Conservation (phyloP, 2,329 filamentous ascomycete species). For the Verruconis gallopava region DNA sequence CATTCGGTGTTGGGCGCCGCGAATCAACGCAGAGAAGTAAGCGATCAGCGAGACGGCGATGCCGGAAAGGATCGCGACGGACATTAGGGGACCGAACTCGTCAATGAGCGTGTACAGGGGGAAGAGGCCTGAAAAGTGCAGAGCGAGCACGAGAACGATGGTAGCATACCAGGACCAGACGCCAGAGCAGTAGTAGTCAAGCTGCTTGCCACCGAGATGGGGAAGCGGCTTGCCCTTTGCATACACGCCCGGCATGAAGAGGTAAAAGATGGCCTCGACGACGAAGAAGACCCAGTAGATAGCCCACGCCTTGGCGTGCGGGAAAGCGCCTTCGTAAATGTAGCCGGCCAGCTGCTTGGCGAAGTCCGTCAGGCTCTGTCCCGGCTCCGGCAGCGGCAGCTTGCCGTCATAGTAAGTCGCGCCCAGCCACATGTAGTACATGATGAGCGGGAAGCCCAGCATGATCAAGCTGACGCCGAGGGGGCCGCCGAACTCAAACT, state of each 20-base stretch:
- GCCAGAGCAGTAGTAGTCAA: conserved; percentile 90
- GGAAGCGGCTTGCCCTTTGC: conserved; percentile 78
- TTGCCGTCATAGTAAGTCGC: conserved; percentile 84
- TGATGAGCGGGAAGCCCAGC: conserved; percentile 81
- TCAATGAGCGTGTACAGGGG: conserved; percentile 85
- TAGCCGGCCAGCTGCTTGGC: conserved; percentile 55
- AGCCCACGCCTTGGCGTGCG: conserved; percentile 66
- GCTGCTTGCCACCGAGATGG: conserved; percentile 69
- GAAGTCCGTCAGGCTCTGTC: conserved; percentile 60
- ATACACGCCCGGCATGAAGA: conserved; percentile 75
- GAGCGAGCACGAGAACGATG: conserved; percentile 52
- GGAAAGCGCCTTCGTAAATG: conserved; percentile 75
- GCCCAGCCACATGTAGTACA: conserved; percentile 99
- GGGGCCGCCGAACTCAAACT: conserved; percentile 77
- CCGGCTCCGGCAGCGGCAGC: conserved; percentile 53
- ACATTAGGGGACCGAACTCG: conserved; percentile 86
- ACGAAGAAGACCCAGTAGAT: conserved; percentile 94
- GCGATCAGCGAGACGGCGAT: conserved; percentile 72
- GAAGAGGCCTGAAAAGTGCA: conserved; percentile 78
- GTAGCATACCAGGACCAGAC: conserved; percentile 80
- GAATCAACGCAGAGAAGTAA: conserved; percentile 69
- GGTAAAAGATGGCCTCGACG: conserved; percentile 72
- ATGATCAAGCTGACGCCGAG: conserved; percentile 74
- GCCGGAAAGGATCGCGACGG: conserved; percentile 82
- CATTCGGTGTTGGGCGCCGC: conserved; percentile 85